Evolutionary conservation across 139 green algal species (phyloP).

Genomic region (Chlamydomonas sp.): DNA sequence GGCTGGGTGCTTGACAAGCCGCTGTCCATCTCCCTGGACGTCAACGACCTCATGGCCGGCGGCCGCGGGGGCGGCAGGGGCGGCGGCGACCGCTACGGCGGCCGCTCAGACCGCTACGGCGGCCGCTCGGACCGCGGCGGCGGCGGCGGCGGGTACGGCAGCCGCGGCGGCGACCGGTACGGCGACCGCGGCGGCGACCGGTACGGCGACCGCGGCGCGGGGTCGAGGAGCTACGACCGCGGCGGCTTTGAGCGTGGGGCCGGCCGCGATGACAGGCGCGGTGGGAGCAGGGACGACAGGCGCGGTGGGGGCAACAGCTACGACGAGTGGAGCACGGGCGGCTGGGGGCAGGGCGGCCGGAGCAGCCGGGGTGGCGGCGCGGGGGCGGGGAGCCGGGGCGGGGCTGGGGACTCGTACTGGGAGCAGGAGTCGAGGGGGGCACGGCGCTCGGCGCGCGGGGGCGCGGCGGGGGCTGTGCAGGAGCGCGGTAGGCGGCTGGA

Average conservation of each 20-base stretch:
- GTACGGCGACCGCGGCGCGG: neutral
- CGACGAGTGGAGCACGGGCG: neutral
- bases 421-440: neutral
- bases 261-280: neutral
- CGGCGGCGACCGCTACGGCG: neutral
- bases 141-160: neutral
- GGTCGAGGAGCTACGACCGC: too few relatives aligned
- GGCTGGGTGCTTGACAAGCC: constrained; percentile 51
- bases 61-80: constrained; percentile 21
- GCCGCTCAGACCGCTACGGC: constrained; percentile 1
- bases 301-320: neutral
- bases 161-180: neutral
- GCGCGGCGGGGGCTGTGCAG: too few relatives aligned
- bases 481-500: neutral
- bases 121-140: neutral
- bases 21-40: constrained; percentile 51
- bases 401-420: too few relatives aligned
- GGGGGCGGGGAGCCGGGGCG: neutral
- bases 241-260: too few relatives aligned
- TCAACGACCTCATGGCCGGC: constrained; percentile 41
- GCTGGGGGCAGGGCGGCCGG: too few relatives aligned
- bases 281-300: neutral
- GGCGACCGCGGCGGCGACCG: neutral
- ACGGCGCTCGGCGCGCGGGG: neutral
- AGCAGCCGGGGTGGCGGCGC: neutral